Percentiles rank a stretch among this genome's conserved stretches.
phyloP scores from a whole-genome alignment of 148 eudicot species.

The Bassia scoparia region DNA sequence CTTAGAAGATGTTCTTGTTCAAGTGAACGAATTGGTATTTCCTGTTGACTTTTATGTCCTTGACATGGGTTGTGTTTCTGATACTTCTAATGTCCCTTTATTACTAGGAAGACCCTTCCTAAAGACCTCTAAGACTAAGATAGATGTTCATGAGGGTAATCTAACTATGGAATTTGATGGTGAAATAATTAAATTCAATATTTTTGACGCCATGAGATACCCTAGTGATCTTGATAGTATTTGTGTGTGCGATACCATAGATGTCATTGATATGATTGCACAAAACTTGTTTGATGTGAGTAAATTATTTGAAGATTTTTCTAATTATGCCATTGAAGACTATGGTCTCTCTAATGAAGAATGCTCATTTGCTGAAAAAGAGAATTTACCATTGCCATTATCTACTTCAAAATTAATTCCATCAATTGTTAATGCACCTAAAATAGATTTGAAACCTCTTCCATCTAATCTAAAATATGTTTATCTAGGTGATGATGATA shows the following conservation, averaged over 20 bases:
- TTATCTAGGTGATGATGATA: background rate
- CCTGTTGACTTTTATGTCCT: conserved; percentile 24
- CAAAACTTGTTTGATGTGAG: no score
- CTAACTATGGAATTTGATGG: conserved; percentile 22
- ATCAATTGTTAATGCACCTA: background rate
- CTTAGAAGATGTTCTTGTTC: conserved; percentile 27
- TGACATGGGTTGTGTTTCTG: conserved; percentile 15
- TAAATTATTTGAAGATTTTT: no score
- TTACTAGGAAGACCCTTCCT: conserved; percentile 10
- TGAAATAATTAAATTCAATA: conserved; percentile 8
- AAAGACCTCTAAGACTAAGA: no score
- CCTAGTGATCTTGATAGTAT: background rate
- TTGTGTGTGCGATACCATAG: no score
- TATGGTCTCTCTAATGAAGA: background rate
- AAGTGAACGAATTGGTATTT: conserved; percentile 18
- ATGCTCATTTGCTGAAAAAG: background rate
- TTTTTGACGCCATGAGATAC: no score
- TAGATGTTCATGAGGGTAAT: background rate
- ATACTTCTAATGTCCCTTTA: background rate
- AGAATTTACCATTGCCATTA: background rate
- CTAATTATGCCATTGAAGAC: background rate
- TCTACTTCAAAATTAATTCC: background rate
- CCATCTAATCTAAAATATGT: background rate
- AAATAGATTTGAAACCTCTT: background rate
- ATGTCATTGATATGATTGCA: no score